Conservation (phyloP, 1,139 yeast species). For the Geotrichum histeridarum region DNA sequence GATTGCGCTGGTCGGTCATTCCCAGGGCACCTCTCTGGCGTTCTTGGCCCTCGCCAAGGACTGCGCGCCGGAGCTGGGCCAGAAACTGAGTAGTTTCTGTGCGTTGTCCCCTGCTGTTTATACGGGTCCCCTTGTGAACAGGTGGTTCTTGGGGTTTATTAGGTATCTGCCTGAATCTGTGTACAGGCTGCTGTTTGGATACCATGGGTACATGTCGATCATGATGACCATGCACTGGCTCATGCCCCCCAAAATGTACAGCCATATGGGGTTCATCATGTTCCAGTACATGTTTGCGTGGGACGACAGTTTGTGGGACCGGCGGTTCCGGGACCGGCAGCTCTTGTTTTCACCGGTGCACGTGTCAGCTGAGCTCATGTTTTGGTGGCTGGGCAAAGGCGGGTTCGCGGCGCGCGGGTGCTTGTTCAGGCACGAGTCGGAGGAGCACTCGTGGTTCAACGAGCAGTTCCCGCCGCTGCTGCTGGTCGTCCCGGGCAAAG, state of each 20-base stretch:
- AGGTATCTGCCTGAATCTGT: constrained; percentile 24
- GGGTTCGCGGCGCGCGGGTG: constrained; percentile 54
- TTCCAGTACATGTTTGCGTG: constrained; percentile 82
- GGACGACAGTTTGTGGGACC: constrained; percentile 77
- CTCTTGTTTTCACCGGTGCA: constrained; percentile 80
- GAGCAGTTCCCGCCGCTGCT: constrained; percentile 49
- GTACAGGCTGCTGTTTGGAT: constrained; percentile 50
- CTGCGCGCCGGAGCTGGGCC: constrained; percentile 42
- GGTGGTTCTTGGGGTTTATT: constrained; percentile 47
- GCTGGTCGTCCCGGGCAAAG: constrained; percentile 58
- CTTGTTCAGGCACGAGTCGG: constrained; percentile 42
- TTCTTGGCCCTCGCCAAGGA: constrained; percentile 54
- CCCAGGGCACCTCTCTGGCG: constrained; percentile 89
- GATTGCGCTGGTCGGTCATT: constrained; percentile 69
- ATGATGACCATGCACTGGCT: constrained; percentile 35
- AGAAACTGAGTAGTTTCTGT: constrained; percentile 58
- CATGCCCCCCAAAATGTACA: constrained; percentile 48
- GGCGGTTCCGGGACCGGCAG: constrained; percentile 59
- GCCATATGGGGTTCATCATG: constrained; percentile 65
- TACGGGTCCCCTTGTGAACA: constrained; percentile 66
- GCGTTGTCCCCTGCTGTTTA: constrained; percentile 88
- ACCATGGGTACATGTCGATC: constrained; percentile 34
- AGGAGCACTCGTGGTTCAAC: constrained; percentile 53
- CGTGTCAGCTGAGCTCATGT: constrained; percentile 74
- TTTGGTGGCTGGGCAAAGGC: constrained; percentile 72